These are phyloP conservation scores for Clathrospora elynae DNA, from an alignment of 2,329 filamentous ascomycete genomes.

Conservation along the genomic window DNA sequence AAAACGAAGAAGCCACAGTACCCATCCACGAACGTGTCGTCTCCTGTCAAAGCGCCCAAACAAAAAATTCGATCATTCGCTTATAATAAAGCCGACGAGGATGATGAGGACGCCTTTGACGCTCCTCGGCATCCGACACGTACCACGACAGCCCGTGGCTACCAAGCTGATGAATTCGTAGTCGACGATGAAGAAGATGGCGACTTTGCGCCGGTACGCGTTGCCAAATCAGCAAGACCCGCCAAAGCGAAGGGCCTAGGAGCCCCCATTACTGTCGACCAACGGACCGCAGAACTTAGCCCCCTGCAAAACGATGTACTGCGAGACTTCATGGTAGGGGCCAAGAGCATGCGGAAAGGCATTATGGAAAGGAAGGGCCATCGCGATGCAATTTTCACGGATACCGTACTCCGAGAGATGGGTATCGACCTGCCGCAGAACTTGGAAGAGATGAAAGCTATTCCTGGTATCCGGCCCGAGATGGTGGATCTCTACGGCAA, in stretches of 20 bases:
- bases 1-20: constrained; percentile 50
- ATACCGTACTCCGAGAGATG: constrained; percentile 74
- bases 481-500: constrained; percentile 67
- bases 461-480: constrained; percentile 66
- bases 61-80: constrained; percentile 39
- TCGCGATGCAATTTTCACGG: constrained; percentile 67
- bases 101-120: constrained; percentile 32
- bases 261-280: constrained; percentile 64
- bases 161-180: constrained; percentile 45
- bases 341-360: constrained; percentile 63
- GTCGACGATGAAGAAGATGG: constrained; percentile 49
- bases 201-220: constrained; percentile 54
- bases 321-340: constrained; percentile 67
- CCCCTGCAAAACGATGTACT: constrained; percentile 68
- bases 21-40: constrained; percentile 71
- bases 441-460: constrained; percentile 64
- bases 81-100: constrained; percentile 35
- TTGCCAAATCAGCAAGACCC: constrained; percentile 41
- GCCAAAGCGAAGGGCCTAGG: constrained; percentile 53
- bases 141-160: constrained; percentile 39
- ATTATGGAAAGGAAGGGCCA: constrained; percentile 65
- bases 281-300: constrained; percentile 59
- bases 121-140: constrained; percentile 26
- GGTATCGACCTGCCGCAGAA: constrained; percentile 69
- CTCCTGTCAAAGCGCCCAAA: constrained; percentile 60